Conservation (phyloP, 2,329 filamentous ascomycete species). For the Epicoccum sorghinum region DNA sequence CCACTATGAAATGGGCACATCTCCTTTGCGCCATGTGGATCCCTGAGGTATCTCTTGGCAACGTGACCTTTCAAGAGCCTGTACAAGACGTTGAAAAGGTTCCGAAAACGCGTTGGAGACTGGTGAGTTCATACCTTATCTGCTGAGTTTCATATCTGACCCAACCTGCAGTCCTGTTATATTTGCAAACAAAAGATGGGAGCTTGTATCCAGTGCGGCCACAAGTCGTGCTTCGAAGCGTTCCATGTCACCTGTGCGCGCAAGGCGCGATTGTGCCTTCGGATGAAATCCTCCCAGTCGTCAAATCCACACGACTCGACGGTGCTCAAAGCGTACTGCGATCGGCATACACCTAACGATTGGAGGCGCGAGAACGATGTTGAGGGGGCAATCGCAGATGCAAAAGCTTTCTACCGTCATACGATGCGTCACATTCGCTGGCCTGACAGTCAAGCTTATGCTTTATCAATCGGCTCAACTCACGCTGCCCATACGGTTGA, state of each 20-base stretch:
- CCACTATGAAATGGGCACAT: slow-evolving; percentile 95
- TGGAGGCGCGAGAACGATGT: slow-evolving; percentile 88
- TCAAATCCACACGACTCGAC: slow-evolving; percentile 79
- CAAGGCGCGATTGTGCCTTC: slow-evolving; percentile 83
- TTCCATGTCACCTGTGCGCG: slow-evolving; percentile 97
- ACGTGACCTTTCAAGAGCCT: slow-evolving; percentile 97
- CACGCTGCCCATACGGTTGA: slow-evolving; percentile 62
- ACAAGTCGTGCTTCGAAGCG: slow-evolving; percentile 95
- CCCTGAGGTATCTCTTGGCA: slow-evolving; percentile 92
- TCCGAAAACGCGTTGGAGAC: slow-evolving; percentile 89
- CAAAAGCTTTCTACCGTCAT: slow-evolving; percentile 86
- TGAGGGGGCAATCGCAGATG: slow-evolving; percentile 77
- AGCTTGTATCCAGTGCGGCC: slow-evolving; percentile 96
- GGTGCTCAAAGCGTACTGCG: slow-evolving; percentile 91
- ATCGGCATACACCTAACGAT: slow-evolving; percentile 89
- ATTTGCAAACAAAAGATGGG: slow-evolving; percentile 98
- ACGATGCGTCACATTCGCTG: slow-evolving; percentile 89
- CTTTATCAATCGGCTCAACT: slow-evolving; percentile 77
- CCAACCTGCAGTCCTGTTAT: slow-evolving; percentile 70
- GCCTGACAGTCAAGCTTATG: slow-evolving; percentile 87
- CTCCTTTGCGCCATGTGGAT: slow-evolving; percentile 98
- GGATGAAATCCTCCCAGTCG: slow-evolving; percentile 92
- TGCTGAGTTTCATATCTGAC: slow-evolving; percentile 19
- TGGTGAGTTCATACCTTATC: slow-evolving; percentile 52
- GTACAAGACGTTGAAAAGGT: slow-evolving; percentile 98